These are phyloP conservation scores for Setomelanomma holmii DNA, from an alignment of 2,329 filamentous ascomycete species.

Conservation along the genomic window DNA sequence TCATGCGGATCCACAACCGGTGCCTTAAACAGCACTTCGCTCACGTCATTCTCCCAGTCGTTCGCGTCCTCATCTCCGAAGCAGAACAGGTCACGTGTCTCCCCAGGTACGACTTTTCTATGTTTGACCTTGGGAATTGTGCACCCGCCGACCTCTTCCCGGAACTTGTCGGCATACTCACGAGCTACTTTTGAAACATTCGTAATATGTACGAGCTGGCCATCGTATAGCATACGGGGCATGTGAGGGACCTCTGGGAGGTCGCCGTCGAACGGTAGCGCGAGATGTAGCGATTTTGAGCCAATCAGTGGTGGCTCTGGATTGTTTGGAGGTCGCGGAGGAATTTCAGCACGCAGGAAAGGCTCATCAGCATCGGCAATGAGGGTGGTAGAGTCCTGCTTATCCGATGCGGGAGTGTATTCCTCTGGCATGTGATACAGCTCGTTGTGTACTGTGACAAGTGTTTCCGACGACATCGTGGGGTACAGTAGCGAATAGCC, in stretches of 20 bases:
- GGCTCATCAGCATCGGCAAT: constrained; percentile 33
- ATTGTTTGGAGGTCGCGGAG: constrained; percentile 16
- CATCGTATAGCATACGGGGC: constrained; percentile 71
- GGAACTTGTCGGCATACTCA: constrained; percentile 66
- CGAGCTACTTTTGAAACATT: constrained; percentile 56
- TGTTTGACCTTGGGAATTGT: constrained; percentile 44
- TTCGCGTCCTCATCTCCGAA: constrained; percentile 47
- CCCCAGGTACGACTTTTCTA: constrained; percentile 44
- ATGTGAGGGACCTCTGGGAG: constrained; percentile 58
- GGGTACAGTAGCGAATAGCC: constrained; percentile 86
- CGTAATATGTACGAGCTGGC: constrained; percentile 53
- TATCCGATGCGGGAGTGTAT: constrained; percentile 38
- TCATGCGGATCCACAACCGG: neutral
- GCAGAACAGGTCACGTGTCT: constrained; percentile 72
- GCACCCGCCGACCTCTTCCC: constrained; percentile 72
- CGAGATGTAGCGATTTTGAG: constrained; percentile 53
- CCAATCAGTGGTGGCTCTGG: constrained; percentile 58
- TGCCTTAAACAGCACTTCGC: constrained; percentile 8
- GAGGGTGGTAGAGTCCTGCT: constrained; percentile 5
- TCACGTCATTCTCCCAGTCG: constrained; percentile 38
- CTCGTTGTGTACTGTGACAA: constrained; percentile 81
- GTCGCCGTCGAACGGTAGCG: constrained; percentile 57
- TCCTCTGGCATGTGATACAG: constrained; percentile 76
- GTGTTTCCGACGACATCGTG: constrained; percentile 57
- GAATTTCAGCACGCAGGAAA: constrained; percentile 52